Evolutionary conservation across 805 yeast genomes (phyloP).

Genomic region (Saccharomycopsis sp.): DNA sequence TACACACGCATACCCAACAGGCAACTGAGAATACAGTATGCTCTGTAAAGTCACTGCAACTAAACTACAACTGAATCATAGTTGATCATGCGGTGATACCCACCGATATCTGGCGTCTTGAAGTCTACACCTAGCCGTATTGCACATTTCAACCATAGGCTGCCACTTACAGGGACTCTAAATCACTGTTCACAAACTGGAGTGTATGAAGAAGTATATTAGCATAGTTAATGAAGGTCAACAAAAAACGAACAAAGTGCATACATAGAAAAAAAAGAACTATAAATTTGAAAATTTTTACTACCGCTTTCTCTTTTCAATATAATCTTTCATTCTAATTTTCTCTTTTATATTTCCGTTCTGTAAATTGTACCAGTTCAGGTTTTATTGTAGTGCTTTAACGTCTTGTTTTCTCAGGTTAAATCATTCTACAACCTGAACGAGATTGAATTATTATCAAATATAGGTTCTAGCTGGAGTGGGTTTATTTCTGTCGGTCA

Average conservation of each 20-base stretch:
- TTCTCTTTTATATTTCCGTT: not conserved
- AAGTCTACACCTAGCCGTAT: no score
- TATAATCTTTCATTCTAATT: not conserved
- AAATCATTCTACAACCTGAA: slow-evolving; percentile 20
- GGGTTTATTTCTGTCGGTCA: slow-evolving; percentile 15
- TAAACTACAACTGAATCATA: no score
- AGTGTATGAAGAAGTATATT: not conserved
- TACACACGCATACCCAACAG: no score
- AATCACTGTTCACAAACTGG: no score
- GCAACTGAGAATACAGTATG: no score
- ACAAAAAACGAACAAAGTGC: no score
- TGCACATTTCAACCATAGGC: no score
- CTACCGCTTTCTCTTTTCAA: not conserved
- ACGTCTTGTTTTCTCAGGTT: slow-evolving; percentile 16
- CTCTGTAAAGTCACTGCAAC: no score
- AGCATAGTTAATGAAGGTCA: not conserved
- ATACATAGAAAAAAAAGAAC: not conserved
- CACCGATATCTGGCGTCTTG: no score
- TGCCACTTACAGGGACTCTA: no score
- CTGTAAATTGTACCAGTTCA: slow-evolving; percentile 17
- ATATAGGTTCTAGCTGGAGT: slow-evolving; percentile 19
- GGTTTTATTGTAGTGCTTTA: slow-evolving; percentile 21
- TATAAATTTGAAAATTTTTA: not conserved
- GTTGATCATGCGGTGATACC: no score
- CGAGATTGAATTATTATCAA: slow-evolving; percentile 12